Evolutionary conservation across 306 rosid genomes (phyloP).

Genomic region (Quercus parvula): DNA sequence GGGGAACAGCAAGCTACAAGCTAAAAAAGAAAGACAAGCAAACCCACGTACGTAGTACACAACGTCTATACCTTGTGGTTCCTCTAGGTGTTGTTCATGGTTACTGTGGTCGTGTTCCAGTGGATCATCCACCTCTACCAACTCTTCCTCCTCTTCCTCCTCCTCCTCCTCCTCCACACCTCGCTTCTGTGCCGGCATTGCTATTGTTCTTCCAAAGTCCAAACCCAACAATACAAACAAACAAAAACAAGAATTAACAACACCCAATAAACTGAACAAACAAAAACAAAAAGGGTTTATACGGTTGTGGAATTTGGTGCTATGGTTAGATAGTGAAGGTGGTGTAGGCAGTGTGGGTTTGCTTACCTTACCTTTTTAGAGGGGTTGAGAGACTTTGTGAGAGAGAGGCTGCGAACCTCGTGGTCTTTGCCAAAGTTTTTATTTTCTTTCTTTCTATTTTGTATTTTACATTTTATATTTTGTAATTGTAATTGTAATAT

Average conservation of each 20-base stretch:
- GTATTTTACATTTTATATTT: too few relatives aligned
- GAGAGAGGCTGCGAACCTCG: slow-evolving; percentile 19
- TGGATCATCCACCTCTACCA: slow-evolving; percentile 17
- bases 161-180: slow-evolving; percentile 32
- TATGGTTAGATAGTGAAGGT: background rate
- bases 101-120: slow-evolving; percentile 18
- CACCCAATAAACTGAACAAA: background rate
- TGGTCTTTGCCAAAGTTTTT: slow-evolving; percentile 15
- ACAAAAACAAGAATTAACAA: background rate
- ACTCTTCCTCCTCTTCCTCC: slow-evolving; percentile 18
- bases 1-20: slow-evolving; percentile 6
- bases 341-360: slow-evolving; percentile 19
- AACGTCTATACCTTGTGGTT: slow-evolving; percentile 45
- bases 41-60: background rate
- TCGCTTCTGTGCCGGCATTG: slow-evolving; percentile 78
- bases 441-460: background rate
- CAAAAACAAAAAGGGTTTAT: background rate
- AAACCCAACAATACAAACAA: slow-evolving; percentile 16
- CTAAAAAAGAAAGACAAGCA: background rate
- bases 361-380: background rate
- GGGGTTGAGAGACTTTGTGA: slow-evolving; percentile 6
- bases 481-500: background rate
- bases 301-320: background rate
- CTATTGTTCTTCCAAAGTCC: slow-evolving; percentile 8
- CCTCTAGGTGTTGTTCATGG: slow-evolving; percentile 29